These are phyloP conservation scores for Alternaria metachromatica DNA, from an alignment of 2,329 filamentous ascomycete species.

Conservation along the genomic window DNA sequence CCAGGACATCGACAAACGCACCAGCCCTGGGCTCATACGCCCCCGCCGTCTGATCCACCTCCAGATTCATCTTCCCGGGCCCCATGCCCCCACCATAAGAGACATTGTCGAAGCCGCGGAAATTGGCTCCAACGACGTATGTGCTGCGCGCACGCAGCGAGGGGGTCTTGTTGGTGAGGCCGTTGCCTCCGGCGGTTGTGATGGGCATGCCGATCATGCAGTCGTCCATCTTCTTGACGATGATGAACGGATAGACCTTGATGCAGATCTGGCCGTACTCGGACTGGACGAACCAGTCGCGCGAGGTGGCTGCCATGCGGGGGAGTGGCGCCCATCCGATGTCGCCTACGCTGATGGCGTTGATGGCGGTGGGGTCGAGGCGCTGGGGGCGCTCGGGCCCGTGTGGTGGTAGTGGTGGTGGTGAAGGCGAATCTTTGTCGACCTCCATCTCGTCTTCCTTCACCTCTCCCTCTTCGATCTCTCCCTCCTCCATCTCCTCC, in stretches of 20 bases:
- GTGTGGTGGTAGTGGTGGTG: background rate
- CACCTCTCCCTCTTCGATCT: too few relatives aligned
- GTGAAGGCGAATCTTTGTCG: background rate
- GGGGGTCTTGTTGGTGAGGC: background rate
- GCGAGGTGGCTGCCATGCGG: background rate
- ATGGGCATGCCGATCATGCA: slow-evolving; percentile 1
- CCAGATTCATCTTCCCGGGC: background rate
- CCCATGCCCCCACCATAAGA: background rate
- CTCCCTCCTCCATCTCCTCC: too few relatives aligned
- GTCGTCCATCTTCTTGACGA: slow-evolving; percentile 1
- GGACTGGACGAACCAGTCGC: background rate
- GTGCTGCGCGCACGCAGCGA: background rate
- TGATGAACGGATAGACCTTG: background rate
- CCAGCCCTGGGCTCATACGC: background rate
- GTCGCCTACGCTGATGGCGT: background rate
- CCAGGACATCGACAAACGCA: background rate
- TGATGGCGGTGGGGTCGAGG: background rate
- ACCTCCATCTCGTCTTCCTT: background rate
- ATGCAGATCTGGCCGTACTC: background rate
- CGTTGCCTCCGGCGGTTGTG: background rate
- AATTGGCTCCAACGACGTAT: background rate
- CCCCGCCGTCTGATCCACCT: background rate
- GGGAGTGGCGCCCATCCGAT: background rate
- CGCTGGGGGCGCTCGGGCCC: background rate
- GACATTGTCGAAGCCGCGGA: background rate